Evolutionary conservation across 2,329 filamentous ascomycete genomes (phyloP).

Genomic region (Cytospora leucostoma): DNA sequence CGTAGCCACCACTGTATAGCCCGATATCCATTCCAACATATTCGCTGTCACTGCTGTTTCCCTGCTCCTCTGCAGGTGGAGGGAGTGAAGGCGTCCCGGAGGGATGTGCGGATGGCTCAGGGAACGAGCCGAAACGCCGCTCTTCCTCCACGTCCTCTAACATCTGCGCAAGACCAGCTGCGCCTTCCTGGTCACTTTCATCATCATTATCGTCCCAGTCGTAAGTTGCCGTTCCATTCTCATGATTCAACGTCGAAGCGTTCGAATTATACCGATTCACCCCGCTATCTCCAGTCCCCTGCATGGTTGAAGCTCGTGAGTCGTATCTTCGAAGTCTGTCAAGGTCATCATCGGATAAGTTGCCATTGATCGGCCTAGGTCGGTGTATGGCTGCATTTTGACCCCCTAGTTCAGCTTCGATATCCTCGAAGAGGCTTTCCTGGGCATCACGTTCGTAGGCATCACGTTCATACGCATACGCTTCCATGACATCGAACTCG

Average conservation of each 20-base stretch:
- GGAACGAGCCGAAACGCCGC: conserved; percentile 59
- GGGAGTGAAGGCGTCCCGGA: conserved; percentile 42
- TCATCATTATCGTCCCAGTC: conserved; percentile 57
- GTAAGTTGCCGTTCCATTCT: conserved; percentile 40
- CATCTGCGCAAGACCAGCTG: conserved; percentile 81
- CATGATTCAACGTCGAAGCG: conserved; percentile 44
- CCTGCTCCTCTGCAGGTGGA: conserved; percentile 52
- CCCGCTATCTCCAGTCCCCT: conserved; percentile 40
- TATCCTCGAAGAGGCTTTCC: conserved; percentile 59
- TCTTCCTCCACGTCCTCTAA: conserved; percentile 80
- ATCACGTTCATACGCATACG: conserved; percentile 40
- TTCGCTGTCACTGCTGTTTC: conserved; percentile 67
- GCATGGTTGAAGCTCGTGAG: conserved; percentile 51
- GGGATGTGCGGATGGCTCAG: conserved; percentile 37
- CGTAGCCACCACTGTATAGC: conserved; percentile 71
- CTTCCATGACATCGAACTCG: conserved; percentile 29
- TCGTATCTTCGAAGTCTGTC: conserved; percentile 52
- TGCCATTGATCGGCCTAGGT: conserved; percentile 48
- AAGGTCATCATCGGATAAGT: conserved; percentile 49
- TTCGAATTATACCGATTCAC: conserved; percentile 44
- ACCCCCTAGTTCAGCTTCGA: conserved; percentile 55
- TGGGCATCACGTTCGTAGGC: conserved; percentile 52
- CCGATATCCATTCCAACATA: conserved; percentile 70
- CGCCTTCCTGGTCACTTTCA: conserved; percentile 86
- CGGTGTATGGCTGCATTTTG: conserved; percentile 42